Base-by-base conservation (phyloP, 129 eudicot species). In the Deinandra increscens region DNA sequence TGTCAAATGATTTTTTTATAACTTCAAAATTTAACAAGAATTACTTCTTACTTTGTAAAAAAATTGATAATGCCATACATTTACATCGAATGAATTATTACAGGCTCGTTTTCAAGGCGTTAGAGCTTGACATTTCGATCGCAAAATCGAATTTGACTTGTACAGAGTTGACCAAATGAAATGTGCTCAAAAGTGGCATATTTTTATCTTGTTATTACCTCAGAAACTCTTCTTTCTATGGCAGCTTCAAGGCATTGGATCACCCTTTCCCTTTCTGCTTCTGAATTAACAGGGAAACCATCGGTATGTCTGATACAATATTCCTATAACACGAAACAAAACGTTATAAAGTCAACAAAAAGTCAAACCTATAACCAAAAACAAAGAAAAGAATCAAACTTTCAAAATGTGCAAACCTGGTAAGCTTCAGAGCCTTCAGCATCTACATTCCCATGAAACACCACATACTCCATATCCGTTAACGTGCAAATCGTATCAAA, bases 191-290 rank as follows among this genome's bases (percentile, higher is more conserved):
- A 53, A 74, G 53, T 74, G 61, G 44, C 36, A 39, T 37, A 34
- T 23, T 64, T 36, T n/a, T 4, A 0, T 41, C 46, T 53, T 20
- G 34, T 26, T 9, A 74, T 76, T 76, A 93, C 98, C 88, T 94
- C 97, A 65, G 97, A 94, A 14, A 90, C 99, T 74, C 97, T 80
- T 84, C 99, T 87, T 80, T 81, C 82, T 23, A 94, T 94, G 9
- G 99, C 99, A 51, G 99, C 99, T 78, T 89, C 99, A 66, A 94
- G 99, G 75, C 99, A 94, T 11, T 87, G 99, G 62, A 90, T 91
- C 72, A 94, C 89, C 62, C 96, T 82, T 85, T 94, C 84, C 64
- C 99, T 87, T 82, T 94, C 99, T 13, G 93, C 97, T 42, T 94
- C 97, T 0, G 97, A 89, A 79, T 90, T 94, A 55, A 94, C 93